Percentiles rank a stretch among this genome's conserved stretches.
Evolutionary conservation across 208 protist genomes (phyloP).

Genomic region (Trypanosoma rangeli): DNA sequence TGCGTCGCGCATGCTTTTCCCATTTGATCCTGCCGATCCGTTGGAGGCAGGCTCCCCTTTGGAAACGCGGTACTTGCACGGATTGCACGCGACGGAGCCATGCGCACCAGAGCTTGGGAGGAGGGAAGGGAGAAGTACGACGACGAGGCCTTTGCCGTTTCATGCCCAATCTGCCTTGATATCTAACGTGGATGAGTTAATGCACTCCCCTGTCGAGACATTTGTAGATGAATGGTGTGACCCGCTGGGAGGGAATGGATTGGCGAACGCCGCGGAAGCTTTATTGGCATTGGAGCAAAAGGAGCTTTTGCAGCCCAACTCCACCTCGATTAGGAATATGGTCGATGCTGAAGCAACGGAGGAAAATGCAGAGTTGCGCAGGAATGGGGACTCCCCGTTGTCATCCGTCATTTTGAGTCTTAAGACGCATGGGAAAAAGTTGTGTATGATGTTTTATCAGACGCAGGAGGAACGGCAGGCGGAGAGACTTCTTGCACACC

Average conservation of each 20-base stretch:
- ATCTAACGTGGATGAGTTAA: not conserved
- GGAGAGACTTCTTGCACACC: not conserved
- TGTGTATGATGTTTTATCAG: not conserved
- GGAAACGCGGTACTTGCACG: not conserved
- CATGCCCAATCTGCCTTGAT: not conserved
- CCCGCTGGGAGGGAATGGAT: not conserved
- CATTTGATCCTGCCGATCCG: not conserved
- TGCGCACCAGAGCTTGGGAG: not conserved
- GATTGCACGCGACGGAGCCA: not conserved
- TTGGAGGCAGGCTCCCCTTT: not conserved
- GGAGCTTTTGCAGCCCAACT: not conserved
- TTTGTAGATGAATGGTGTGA: not conserved
- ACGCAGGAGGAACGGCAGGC: slow-evolving; percentile 7
- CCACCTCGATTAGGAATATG: not conserved
- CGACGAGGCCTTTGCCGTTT: not conserved
- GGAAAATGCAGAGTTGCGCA: not conserved
- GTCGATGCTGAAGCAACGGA: not conserved
- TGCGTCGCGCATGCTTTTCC: not conserved
- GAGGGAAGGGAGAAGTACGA: not conserved
- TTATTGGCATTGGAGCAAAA: not conserved
- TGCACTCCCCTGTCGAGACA: not conserved
- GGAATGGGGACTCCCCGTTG: not conserved
- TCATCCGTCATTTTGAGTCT: not conserved
- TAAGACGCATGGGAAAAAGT: not conserved
- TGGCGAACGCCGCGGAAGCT: not conserved